A percentile compares a stretch with the other conserved stretches of the same genome.
Conservation (phyloP, 257 asterid genomes). For the Rhazya stricta region DNA sequence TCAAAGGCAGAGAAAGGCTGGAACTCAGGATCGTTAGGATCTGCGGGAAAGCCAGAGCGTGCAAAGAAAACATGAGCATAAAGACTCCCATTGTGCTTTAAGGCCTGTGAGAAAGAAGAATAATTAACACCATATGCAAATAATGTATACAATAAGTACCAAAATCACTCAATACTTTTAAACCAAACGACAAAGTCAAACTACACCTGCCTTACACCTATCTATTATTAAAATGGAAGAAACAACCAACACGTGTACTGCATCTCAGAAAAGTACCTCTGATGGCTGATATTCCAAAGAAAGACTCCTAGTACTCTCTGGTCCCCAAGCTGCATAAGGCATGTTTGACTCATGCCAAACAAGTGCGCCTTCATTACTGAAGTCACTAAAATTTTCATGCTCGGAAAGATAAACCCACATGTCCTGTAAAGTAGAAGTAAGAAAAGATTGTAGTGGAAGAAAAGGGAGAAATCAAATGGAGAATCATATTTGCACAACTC, state of each 20-base stretch:
- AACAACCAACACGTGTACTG: background rate
- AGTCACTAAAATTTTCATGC: conserved; percentile 64
- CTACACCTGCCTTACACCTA: background rate
- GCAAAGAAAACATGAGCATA: conserved; percentile 93
- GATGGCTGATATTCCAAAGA: conserved; percentile 76
- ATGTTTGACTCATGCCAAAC: conserved; percentile 92
- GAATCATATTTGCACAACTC: background rate
- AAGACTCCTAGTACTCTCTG: conserved; percentile 65
- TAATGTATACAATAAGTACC: background rate
- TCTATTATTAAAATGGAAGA: background rate
- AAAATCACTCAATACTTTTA: background rate
- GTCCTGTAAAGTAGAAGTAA: conserved; percentile 47
- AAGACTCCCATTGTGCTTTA: conserved; percentile 88
- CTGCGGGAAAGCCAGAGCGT: conserved; percentile 85
- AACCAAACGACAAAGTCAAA: background rate
- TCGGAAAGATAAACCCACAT: conserved; percentile 93
- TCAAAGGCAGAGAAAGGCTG: conserved; percentile 91
- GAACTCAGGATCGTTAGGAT: conserved; percentile 86
- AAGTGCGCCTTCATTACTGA: conserved; percentile 73
- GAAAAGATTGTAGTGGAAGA: background rate
- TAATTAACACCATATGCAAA: conserved; percentile 1
- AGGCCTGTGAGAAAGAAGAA: conserved; percentile 39
- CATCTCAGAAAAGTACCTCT: conserved; percentile 44
- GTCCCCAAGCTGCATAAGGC: conserved; percentile 93
- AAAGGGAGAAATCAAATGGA: background rate